Evolutionary conservation across 345 rosid species (phyloP), one percentile per base, ranked within the genome.

Genomic region (Barbarea vulgaris): DNA sequence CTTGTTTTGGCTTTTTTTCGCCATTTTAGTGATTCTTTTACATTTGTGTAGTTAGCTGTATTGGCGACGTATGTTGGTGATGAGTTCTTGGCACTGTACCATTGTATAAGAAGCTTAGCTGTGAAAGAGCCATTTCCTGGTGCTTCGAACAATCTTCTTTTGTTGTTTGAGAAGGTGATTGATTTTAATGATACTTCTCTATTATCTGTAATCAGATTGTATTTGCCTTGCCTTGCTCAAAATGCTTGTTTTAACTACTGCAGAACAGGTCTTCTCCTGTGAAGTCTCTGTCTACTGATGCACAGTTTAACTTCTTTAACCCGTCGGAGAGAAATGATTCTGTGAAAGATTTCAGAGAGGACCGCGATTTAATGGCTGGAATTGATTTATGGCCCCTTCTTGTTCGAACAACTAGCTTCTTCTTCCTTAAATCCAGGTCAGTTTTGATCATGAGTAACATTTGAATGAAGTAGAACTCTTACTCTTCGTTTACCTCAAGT

Each of bases 101-200:
- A 90, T 56, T 95, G 92, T 61, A 75, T 95, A 53, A 85, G 99
- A 86, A 95, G 99, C 81, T 84, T 95, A 78, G 97, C 99, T 11
- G 89, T 92, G 55, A 90, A 85, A 79, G 99, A 95, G 60, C 97
- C 96, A 55, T 95, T 95, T 68, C 97, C 93, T 21, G 97, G 93
- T 83, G 92, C 97, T 50, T 81, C 81, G 83, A 82, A 87, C 77
- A 95, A 95, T 87, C 96, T 95, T 46, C 53, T 79, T 66, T 74
- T 85, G 69, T 81, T 89, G 69, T 89, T 92, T 64, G 97, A 95
- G 81, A 89, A 83, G 85, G 99, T 95, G 83, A 87, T 60, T 77
- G 59, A 33, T 41, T 46, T 21, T 15, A 67, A 39, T 22, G 27
- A 28, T 31, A 36, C 72, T 12, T 64, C 41, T 42, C n/a, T 72